Evolutionary conservation across 306 rosid species (phyloP), one percentile per base, ranked within the genome.

Genomic region (Glycyrrhiza uralensis): DNA sequence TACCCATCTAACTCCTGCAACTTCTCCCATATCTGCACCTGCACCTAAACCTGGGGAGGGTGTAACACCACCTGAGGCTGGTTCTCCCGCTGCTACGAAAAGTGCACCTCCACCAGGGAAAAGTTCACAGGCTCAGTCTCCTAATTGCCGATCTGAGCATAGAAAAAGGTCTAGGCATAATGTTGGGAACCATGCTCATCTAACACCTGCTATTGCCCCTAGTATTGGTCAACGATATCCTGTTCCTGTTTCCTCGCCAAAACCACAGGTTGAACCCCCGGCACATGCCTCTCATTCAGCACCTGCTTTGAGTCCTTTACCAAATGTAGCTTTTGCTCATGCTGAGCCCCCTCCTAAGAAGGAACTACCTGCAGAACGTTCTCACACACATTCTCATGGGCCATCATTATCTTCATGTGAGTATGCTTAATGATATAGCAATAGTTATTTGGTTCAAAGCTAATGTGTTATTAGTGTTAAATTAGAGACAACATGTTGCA

Each of bases 221-320:
- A 38, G 32, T 72, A 56, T 28, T 35, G 71, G 59, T 69, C 85
- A 84, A 20, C 81, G 72, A 32, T 9, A 66, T 39, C 73, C 79
- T 55, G 59, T 29, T 54, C 79, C 74, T 72, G 79, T 85, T 36
- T 64, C 86, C 44, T 75, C 90, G 1, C 96, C 95, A 36, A 86
- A 67, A 65, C 79, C 52, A 22, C 82, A 71, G 20, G 77, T 66
- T 45, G 84, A 68, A 67, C 81, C 81, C 13, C 85, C 90, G 0
- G 50, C 81, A n/a, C 85, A 79, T 20, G 46, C 42, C 33, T 75
- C 84, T 66, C 77, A 76, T 84, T 59, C 85, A 19, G 79, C 74
- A 58, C 91, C 92, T 23, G 88, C 85, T 24, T 84, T 84, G 63
- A 81, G 91, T 82, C 96, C 98, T 45, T 80, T 85, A 76, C 95